These are phyloP conservation scores for Blastobotrys malaysiensis DNA, from an alignment of 1,139 yeast genomes.

Conservation along the genomic window DNA sequence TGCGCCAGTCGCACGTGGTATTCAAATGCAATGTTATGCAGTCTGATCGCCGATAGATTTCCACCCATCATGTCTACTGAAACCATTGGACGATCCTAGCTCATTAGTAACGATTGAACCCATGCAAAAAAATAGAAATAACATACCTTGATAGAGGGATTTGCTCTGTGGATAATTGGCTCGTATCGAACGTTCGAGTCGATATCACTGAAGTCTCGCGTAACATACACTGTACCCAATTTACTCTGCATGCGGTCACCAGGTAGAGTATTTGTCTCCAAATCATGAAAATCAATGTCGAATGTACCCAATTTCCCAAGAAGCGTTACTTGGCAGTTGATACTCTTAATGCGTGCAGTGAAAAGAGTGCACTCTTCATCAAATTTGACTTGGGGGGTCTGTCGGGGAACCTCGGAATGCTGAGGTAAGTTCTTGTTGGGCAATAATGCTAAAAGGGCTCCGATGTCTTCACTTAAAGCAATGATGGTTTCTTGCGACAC, in stretches of 20 bases:
- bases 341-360: neutral
- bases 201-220: constrained; percentile 20
- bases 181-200: constrained; percentile 17
- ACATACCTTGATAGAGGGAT: constrained; percentile 19
- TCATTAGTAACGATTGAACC: constrained; percentile 5
- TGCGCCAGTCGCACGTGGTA: constrained; percentile 27
- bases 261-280: constrained; percentile 16
- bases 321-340: neutral
- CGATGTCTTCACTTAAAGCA: neutral
- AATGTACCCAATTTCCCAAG: constrained; percentile 15
- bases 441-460: neutral
- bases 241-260: constrained; percentile 12
- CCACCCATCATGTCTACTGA: constrained; percentile 18
- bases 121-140: neutral
- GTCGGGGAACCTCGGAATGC: neutral
- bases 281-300: constrained; percentile 29
- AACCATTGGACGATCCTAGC: constrained; percentile 20
- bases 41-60: constrained; percentile 16
- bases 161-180: constrained; percentile 23
- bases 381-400: neutral
- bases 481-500: constrained; percentile 5
- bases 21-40: constrained; percentile 25
- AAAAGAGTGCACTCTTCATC: neutral
- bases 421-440: neutral
- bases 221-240: constrained; percentile 15